Conservation (phyloP, 2,329 filamentous ascomycete species). For the Coniosporium tulheliwenetii region DNA sequence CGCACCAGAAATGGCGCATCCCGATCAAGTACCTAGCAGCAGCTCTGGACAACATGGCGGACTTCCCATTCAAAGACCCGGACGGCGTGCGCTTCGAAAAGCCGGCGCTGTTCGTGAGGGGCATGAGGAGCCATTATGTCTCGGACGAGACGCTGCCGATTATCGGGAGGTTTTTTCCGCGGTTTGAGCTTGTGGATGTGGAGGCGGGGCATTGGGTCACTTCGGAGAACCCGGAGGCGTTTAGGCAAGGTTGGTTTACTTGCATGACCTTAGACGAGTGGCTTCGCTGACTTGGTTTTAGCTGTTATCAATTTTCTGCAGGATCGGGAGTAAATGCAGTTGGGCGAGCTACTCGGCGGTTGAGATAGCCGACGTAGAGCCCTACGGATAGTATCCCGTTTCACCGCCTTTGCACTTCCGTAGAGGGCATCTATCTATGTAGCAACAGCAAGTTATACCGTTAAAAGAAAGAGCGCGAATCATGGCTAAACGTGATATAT, state of each 20-base stretch:
- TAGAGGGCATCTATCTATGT: too few relatives aligned
- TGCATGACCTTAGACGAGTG: conserved; percentile 5
- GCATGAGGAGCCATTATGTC: conserved; percentile 63
- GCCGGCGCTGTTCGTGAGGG: conserved; percentile 65
- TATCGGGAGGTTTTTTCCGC: conserved; percentile 69
- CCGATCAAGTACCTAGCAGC: conserved; percentile 56
- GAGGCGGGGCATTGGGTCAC: conserved; percentile 80
- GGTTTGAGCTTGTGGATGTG: conserved; percentile 56
- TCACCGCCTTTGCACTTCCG: too few relatives aligned
- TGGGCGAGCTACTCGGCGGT: background rate
- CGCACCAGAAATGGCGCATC: conserved; percentile 55
- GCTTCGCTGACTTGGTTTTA: conserved; percentile 14
- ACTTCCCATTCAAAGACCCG: conserved; percentile 75
- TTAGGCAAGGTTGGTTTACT: conserved; percentile 47
- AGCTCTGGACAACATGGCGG: conserved; percentile 59
- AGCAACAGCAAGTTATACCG: too few relatives aligned
- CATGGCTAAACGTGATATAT: too few relatives aligned
- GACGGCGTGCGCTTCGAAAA: conserved; percentile 54
- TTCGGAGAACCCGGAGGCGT: conserved; percentile 71
- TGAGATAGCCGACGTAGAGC: too few relatives aligned
- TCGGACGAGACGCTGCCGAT: conserved; percentile 66
- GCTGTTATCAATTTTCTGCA: conserved; percentile 49
- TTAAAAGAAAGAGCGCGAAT: too few relatives aligned
- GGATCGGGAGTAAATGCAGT: conserved; percentile 25
- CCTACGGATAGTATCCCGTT: too few relatives aligned